Evolutionary conservation across 495 filamentous ascomycete genomes (phyloP), one percentile per base, ranked within the genome.

Genomic region (Ramalina intermedia): DNA sequence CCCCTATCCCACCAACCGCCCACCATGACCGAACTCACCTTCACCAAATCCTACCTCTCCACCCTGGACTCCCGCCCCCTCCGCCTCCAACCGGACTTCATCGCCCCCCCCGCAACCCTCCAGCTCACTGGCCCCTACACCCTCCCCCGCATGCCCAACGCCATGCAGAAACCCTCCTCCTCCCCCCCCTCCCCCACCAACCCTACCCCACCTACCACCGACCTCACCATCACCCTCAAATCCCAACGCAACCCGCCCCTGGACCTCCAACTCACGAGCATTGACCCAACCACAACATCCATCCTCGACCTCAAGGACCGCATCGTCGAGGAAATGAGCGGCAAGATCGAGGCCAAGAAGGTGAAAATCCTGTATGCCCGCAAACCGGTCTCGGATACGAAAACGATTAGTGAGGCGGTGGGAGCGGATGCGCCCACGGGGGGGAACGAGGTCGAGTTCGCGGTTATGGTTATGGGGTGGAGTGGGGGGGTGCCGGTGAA

Each of bases 11-110:
- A 24, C 23, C 50, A 47, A 47, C 14, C 44, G n/a, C 18, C 44
- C 58, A 75, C 41, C 37, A 93, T 93, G 86, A 75, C 85, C n/a
- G 89, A 96, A 72, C 57, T 89, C 41, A 63, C 75, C 45, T 98
- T 94, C 63, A 77, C 85, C 51, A 88, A 85, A 63, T 69, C 77
- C 42, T 94, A 90, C 68, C 81, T 98, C 55, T 69, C 82, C 17
- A 70, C 75, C 17, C 76, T 96, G 43, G 86, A 90, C 68, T 71
- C 77, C 33, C 77, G 80, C 49, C 82, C 85, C 8, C 62, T 80
- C 57, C 90, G 87, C 66, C 73, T 95, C 43, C 73, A 78, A 11
- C 66, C 82, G 51, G 87, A 95, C 65, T 80, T 95, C 78, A 78
- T 90, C 67, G 80, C 85, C 62, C 85, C 95, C 59, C 76, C 85